A percentile compares a stretch with the other conserved stretches of the same genome.
phyloP scores from a whole-genome alignment of 140 eudicot genomes.

The Oenanthe javanica region DNA sequence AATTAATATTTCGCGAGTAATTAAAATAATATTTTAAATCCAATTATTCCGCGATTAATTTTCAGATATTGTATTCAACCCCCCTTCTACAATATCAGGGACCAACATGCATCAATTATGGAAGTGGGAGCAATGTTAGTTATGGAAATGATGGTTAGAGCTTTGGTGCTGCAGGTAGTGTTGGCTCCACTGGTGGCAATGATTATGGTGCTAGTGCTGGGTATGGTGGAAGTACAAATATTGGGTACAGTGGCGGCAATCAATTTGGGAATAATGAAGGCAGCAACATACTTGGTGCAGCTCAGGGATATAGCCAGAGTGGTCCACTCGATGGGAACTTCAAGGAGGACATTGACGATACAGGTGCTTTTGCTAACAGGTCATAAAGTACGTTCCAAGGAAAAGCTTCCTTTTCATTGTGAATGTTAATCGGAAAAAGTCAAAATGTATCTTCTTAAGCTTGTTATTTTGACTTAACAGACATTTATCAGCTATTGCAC shows the following conservation, averaged over 20 bases:
- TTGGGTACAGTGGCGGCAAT: conserved; percentile 3
- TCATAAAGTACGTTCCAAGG: conserved; percentile 7
- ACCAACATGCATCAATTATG: not conserved
- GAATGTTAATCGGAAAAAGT: not conserved
- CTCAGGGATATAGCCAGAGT: conserved; percentile 1
- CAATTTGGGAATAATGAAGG: not conserved
- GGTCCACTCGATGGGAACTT: conserved; percentile 27
- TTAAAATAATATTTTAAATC: no score
- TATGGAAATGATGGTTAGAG: conserved; percentile 2
- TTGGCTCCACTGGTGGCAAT: conserved; percentile 8
- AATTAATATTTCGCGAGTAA: no score
- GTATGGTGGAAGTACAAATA: not conserved
- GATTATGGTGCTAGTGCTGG: not conserved
- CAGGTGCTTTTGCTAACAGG: conserved; percentile 53
- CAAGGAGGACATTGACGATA: conserved; percentile 31
- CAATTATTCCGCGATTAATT: no score
- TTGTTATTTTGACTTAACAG: no score
- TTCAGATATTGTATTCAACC: no score
- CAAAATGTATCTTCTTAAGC: no score
- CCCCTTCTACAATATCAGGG: no score
- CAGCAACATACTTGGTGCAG: conserved; percentile 17
- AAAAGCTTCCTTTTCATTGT: not conserved
- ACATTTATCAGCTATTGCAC: no score
- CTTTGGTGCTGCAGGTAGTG: conserved; percentile 1
- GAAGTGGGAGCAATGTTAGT: conserved; percentile 3